phyloP scores from a whole-genome alignment of 1,284 basidiomycete species.

The Mixia osmundae region DNA sequence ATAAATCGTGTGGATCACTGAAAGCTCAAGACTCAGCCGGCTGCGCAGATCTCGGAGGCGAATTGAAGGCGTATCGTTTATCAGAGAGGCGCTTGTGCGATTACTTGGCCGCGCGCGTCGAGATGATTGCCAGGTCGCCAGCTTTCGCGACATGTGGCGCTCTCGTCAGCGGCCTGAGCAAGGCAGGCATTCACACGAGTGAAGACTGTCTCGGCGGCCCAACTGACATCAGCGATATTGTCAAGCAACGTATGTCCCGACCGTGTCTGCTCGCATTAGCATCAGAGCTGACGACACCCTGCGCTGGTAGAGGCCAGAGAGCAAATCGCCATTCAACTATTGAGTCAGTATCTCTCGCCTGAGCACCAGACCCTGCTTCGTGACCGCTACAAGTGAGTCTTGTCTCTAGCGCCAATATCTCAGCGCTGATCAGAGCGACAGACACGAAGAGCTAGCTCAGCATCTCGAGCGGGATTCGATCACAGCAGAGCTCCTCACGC shows the following conservation, averaged over 20 bases:
- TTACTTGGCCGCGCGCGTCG: constrained; percentile 2
- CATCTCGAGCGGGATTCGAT: too few relatives aligned
- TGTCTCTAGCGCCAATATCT: too few relatives aligned
- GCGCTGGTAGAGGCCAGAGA: constrained; percentile 8
- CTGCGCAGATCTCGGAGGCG: constrained; percentile 2
- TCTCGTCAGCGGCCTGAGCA: constrained; percentile 2
- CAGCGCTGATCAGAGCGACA: too few relatives aligned
- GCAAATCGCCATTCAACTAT: constrained; percentile 5
- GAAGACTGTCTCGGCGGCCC: constrained; percentile 5
- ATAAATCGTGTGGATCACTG: background rate
- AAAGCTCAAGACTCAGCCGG: background rate
- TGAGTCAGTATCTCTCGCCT: constrained; percentile 7
- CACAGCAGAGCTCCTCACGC: too few relatives aligned
- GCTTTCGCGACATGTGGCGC: constrained; percentile 3
- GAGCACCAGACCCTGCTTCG: constrained; percentile 1
- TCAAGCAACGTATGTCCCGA: constrained; percentile 4
- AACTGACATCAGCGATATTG: background rate
- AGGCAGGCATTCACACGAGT: too few relatives aligned
- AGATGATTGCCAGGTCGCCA: constrained; percentile 1
- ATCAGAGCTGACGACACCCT: too few relatives aligned
- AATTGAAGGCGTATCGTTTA: constrained; percentile 5
- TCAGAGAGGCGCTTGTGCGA: constrained; percentile 1
- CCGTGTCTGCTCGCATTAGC: background rate
- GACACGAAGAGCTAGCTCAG: too few relatives aligned
- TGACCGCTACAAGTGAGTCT: constrained; percentile 5